phyloP scores from a whole-genome alignment of 805 yeast genomes.

The Ogataea nakhonphanomensis region DNA sequence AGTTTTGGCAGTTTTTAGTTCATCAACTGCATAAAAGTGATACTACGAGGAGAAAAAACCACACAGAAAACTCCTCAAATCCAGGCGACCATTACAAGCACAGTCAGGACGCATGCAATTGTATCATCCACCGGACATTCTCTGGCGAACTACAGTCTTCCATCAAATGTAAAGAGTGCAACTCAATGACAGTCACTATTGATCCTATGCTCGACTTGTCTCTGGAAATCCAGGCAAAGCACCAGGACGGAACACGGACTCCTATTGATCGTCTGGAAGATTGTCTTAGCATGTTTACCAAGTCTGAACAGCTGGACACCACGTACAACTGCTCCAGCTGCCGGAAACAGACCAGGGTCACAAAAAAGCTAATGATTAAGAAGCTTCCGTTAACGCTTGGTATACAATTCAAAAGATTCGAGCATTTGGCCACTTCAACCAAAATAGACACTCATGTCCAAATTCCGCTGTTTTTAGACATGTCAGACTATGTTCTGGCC shows the following conservation, averaged over 20 bases:
- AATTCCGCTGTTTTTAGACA: constrained; percentile 70
- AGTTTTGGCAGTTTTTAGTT: constrained; percentile 88
- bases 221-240: constrained; percentile 56
- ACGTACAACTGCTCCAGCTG: constrained; percentile 71
- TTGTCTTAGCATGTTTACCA: constrained; percentile 76
- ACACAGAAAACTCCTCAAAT: constrained; percentile 24
- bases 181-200: constrained; percentile 57
- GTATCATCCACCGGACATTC: constrained; percentile 80
- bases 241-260: constrained; percentile 17
- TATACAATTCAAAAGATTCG: constrained; percentile 80
- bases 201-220: constrained; percentile 93
- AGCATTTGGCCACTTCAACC: constrained; percentile 55
- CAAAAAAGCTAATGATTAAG: constrained; percentile 66
- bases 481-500: constrained; percentile 52
- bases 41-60: constrained; percentile 23
- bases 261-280: constrained; percentile 43
- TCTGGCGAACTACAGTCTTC: constrained; percentile 81
- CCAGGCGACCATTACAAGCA: constrained; percentile 3
- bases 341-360: constrained; percentile 56
- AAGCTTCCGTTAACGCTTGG: constrained; percentile 74
- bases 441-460: constrained; percentile 75
- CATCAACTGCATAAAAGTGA: constrained; percentile 72
- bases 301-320: constrained; percentile 71
- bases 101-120: constrained; percentile 46
- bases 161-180: constrained; percentile 70